Evolutionary conservation across 2,329 filamentous ascomycete genomes (phyloP).

Genomic region (Sporothrix protearum): DNA sequence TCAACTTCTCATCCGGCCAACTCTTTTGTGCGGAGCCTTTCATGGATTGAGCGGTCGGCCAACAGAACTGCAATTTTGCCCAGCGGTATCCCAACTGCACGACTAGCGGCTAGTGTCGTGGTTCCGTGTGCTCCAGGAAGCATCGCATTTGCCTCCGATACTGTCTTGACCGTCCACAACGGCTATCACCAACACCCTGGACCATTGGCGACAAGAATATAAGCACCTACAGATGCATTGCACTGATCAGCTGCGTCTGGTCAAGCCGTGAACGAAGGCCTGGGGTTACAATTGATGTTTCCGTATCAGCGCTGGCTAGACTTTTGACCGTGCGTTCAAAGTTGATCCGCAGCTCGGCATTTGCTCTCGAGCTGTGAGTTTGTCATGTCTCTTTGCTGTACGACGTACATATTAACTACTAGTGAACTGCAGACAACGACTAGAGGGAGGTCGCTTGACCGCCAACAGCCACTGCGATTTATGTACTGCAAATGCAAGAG

Average conservation of each 20-base stretch:
- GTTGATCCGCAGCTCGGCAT: not conserved
- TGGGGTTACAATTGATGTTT: not conserved
- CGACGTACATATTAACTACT: not conserved
- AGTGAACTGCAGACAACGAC: too few relatives aligned
- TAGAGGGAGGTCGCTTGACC: constrained; percentile 15
- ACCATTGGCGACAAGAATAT: not conserved
- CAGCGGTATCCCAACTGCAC: not conserved
- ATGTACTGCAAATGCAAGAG: constrained; percentile 10
- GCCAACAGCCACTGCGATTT: not conserved
- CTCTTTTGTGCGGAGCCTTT: not conserved
- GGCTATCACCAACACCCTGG: not conserved
- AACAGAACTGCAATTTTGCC: not conserved
- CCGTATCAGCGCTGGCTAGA: not conserved
- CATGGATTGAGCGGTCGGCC: not conserved
- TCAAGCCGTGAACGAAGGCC: not conserved
- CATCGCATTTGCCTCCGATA: not conserved
- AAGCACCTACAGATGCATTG: not conserved
- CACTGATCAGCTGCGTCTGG: not conserved
- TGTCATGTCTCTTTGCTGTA: not conserved
- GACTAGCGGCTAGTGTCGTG: not conserved
- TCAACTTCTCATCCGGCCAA: not conserved
- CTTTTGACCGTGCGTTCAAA: not conserved
- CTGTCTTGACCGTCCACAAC: too few relatives aligned
- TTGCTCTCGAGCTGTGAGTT: not conserved
- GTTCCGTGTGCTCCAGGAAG: too few relatives aligned